phyloP scores from a whole-genome alignment of 192 early-diverging fungal species.

The Rhizoclosmatium sp. region DNA sequence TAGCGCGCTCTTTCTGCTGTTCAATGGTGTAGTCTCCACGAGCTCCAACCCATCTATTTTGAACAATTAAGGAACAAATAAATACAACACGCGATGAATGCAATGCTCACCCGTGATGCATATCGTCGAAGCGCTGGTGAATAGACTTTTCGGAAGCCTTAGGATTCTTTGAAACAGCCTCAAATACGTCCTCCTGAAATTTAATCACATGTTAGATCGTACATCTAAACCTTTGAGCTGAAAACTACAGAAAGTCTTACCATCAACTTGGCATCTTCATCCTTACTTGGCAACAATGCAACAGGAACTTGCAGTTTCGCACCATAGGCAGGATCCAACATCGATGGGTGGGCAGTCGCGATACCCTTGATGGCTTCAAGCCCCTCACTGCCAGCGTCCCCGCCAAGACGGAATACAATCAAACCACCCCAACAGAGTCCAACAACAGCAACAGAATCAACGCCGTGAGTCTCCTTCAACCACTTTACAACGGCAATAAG shows the following conservation, averaged over 20 bases:
- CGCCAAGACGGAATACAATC: slow-evolving; percentile 2
- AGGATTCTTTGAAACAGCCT: not conserved
- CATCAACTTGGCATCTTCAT: slow-evolving; percentile 24
- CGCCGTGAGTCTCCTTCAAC: slow-evolving; percentile 12
- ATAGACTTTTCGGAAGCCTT: slow-evolving; percentile 1
- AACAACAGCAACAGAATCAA: slow-evolving; percentile 5
- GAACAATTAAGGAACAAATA: not conserved
- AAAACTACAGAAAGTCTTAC: slow-evolving; percentile 10
- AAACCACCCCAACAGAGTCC: slow-evolving; percentile 28
- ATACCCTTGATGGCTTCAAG: slow-evolving; percentile 22
- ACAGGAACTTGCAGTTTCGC: slow-evolving; percentile 8
- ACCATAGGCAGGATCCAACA: slow-evolving; percentile 45
- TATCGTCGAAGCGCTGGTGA: slow-evolving; percentile 19
- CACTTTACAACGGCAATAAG: not conserved
- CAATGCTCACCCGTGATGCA: slow-evolving; percentile 11
- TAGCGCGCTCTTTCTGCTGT: not conserved
- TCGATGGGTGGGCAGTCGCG: slow-evolving; percentile 57
- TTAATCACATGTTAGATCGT: slow-evolving; percentile 8
- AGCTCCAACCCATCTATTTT: not conserved
- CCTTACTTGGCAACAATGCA: not conserved
- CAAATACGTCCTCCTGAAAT: slow-evolving; percentile 15
- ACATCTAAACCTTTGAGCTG: not conserved
- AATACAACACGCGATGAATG: not conserved
- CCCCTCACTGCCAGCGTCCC: not conserved
- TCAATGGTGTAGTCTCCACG: not conserved